Conservation (phyloP, 345 rosid genomes). For the Lepidium didymum region DNA sequence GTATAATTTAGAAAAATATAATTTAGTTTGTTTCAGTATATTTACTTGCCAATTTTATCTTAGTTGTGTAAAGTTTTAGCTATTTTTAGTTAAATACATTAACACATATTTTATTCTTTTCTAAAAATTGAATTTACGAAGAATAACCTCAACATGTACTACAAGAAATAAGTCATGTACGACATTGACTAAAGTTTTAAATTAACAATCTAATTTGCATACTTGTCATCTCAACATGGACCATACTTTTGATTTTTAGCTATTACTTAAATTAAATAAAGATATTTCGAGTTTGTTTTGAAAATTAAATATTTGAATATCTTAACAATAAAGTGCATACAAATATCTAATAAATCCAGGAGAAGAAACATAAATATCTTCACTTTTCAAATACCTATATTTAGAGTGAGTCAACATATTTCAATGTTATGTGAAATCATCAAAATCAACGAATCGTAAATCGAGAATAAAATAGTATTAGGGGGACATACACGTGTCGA, state of each 20-base stretch:
- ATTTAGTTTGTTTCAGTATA: not conserved
- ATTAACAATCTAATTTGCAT: not conserved
- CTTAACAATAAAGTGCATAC: slow-evolving; percentile 23
- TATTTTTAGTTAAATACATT: not conserved
- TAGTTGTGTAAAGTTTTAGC: not conserved
- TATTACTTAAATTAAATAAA: not conserved
- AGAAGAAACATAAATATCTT: slow-evolving; percentile 25
- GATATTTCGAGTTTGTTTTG: slow-evolving; percentile 10
- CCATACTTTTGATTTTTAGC: not conserved
- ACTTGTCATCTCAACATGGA: slow-evolving; percentile 1
- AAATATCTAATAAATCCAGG: slow-evolving; percentile 22
- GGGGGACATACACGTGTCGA: slow-evolving; percentile 15
- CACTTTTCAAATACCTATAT: slow-evolving; percentile 2
- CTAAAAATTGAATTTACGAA: not conserved
- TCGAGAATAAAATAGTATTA: slow-evolving; percentile 14
- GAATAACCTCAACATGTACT: not conserved
- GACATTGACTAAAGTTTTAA: not conserved
- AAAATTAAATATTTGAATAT: slow-evolving; percentile 8
- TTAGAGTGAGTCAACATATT: slow-evolving; percentile 17
- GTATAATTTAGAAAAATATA: not conserved
- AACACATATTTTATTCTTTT: not conserved
- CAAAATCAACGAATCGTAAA: slow-evolving; percentile 27
- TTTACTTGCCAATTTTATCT: not conserved
- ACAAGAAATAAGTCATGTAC: not conserved
- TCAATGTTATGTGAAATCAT: slow-evolving; percentile 9